Base-by-base conservation (phyloP, 352 stramenopile species). In the Pythium brachiatum region DNA sequence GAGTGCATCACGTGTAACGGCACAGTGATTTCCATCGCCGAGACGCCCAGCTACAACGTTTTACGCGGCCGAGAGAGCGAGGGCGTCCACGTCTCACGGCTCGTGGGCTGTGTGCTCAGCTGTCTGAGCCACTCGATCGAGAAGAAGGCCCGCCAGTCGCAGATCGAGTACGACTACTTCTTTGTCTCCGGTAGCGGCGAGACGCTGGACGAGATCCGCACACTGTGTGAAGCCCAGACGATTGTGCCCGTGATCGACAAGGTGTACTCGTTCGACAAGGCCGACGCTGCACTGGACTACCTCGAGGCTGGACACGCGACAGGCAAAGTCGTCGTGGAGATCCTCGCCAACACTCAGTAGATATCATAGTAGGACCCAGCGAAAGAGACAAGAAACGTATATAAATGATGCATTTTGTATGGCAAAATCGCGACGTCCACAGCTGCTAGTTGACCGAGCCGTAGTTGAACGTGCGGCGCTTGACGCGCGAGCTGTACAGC, bases 261-360 rank as follows among this genome's bases (percentile, higher is more conserved):
- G 50, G 76, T 88, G 20, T 89, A 83, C 50, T 66, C 74, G 2
- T 89, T 92, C 51, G 82, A 88, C 52, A 86, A 87, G 50, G 76
- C 78, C 0, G 60, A 88, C 34, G 71, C 71, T 7, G 82, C 82
- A 7, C 69, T 92, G 36, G 80, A 89, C 53, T 83, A 88, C 55
- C 62, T 89, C 36, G 82, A 92, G 51, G 64, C 70, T 0, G 82
- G 82, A 20, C 78, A 85, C 27, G 74, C 78, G 9, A 78, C 71
- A 12, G 80, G 80, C 27, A 92, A 92, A 67, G 73, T 89, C n/a
- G 73, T 89, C 44, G 74, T 89, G 21, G 72, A 89, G 59, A 62
- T 89, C 26, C 56, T 72, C n/a, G 61, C 36, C 1, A n/a, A n/a
- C 1, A 20, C 48, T 31, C 7, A 27, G 39, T 32, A 16, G 12